Percentiles rank a stretch among this genome's conserved stretches.
These are phyloP conservation scores for Pisolithus albus DNA, from an alignment of 768 basidiomycete species.

Conservation along the genomic window DNA sequence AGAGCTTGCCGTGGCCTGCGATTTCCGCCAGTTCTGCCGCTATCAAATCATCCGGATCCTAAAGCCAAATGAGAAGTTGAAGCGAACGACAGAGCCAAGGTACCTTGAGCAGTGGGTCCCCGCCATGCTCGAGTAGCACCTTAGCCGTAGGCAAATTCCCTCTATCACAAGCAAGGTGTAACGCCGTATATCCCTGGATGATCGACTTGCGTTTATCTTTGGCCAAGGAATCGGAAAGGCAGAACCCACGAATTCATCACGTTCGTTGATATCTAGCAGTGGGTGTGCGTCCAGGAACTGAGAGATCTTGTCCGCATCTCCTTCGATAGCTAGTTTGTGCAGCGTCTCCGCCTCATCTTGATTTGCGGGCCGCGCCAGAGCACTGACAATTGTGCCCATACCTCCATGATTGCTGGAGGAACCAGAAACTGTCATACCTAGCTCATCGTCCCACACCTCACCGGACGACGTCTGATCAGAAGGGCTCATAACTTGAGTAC, in stretches of 20 bases:
- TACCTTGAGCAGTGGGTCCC: constrained; percentile 61
- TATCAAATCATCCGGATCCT: constrained; percentile 66
- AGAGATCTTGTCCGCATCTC: constrained; percentile 42
- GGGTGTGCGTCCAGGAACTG: constrained; percentile 38
- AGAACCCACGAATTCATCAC: constrained; percentile 66
- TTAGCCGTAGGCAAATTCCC: constrained; percentile 55
- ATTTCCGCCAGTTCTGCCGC: constrained; percentile 54
- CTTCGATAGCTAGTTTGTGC: constrained; percentile 59
- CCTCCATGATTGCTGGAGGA: constrained; percentile 24
- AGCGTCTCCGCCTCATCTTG: constrained; percentile 36
- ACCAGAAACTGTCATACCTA: constrained; percentile 19
- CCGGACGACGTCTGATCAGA: constrained; percentile 23
- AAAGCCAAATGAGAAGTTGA: constrained; percentile 4
- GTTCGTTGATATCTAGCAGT: constrained; percentile 45
- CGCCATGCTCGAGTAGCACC: constrained; percentile 57
- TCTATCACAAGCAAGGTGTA: constrained; percentile 84
- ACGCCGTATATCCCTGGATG: constrained; percentile 74
- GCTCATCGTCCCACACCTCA: constrained; percentile 42
- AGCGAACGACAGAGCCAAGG: constrained; percentile 2
- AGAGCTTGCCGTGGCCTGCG: constrained; percentile 52
- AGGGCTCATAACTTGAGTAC: constrained; percentile 5
- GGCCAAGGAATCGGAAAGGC: background rate
- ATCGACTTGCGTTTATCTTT: constrained; percentile 3
- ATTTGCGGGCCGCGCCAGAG: constrained; percentile 37
- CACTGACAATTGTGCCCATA: constrained; percentile 60